Conservation (phyloP, 2,329 filamentous ascomycete genomes). For the Colletotrichum neosansevieriae region DNA sequence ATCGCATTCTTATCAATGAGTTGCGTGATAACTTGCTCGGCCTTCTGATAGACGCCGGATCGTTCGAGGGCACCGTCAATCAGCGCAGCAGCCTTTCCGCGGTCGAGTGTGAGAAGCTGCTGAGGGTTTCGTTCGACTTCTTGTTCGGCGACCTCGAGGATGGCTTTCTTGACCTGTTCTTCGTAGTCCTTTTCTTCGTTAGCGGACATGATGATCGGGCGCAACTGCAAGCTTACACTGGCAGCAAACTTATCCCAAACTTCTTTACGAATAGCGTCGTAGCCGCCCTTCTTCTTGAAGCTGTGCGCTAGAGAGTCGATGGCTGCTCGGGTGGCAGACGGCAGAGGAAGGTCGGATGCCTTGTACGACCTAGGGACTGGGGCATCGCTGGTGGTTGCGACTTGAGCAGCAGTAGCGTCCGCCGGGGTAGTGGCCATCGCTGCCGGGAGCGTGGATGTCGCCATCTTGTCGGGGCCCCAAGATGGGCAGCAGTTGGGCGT, state of each 20-base stretch:
- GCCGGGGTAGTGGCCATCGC: neutral
- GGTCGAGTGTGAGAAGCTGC: conserved; percentile 78
- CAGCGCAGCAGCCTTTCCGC: conserved; percentile 78
- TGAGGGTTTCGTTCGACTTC: conserved; percentile 82
- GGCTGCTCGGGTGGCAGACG: conserved; percentile 77
- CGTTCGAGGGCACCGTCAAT: conserved; percentile 84
- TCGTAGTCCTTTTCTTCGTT: conserved; percentile 71
- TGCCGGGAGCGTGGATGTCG: conserved; percentile 17
- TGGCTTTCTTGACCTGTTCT: conserved; percentile 72
- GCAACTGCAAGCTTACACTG: conserved; percentile 63
- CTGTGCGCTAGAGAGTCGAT: conserved; percentile 82
- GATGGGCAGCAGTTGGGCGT: neutral
- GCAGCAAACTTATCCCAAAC: conserved; percentile 81
- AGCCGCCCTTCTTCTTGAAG: conserved; percentile 89
- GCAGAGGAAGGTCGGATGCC: conserved; percentile 79
- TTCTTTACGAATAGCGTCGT: conserved; percentile 81
- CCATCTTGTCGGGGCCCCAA: conserved; percentile 19
- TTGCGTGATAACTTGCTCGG: conserved; percentile 71
- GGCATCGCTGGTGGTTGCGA: neutral
- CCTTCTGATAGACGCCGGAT: conserved; percentile 79
- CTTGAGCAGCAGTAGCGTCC: conserved; percentile 1
- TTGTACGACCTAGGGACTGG: conserved; percentile 67
- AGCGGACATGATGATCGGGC: neutral
- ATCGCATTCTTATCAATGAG: conserved; percentile 78
- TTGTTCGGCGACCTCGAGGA: conserved; percentile 77